Conservation (phyloP, 768 basidiomycete genomes). For the Stropharia rugosoannulata region DNA sequence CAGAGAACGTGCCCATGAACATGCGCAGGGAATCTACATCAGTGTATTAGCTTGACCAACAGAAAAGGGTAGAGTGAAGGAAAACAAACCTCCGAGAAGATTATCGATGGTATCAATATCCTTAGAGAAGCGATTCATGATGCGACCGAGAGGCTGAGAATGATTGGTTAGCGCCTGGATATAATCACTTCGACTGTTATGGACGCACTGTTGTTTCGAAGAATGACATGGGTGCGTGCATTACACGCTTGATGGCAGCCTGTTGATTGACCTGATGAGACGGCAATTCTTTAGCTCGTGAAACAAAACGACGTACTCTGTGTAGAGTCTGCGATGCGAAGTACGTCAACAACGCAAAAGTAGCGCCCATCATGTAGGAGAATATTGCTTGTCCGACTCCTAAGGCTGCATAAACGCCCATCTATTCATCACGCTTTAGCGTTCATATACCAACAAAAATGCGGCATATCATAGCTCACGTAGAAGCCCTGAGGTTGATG, state of each 20-base stretch:
- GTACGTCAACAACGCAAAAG: slow-evolving; percentile 68
- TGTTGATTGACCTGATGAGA: slow-evolving; percentile 20
- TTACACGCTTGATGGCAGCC: slow-evolving; percentile 64
- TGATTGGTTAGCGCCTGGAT: slow-evolving; percentile 5
- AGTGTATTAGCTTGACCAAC: neutral
- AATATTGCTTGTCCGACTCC: slow-evolving; percentile 70
- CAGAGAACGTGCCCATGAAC: slow-evolving; percentile 60
- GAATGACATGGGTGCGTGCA: slow-evolving; percentile 88
- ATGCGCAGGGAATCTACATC: slow-evolving; percentile 69
- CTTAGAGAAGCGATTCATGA: slow-evolving; percentile 90
- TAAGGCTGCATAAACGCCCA: slow-evolving; percentile 77
- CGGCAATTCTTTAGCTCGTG: neutral
- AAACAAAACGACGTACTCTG: slow-evolving; percentile 33
- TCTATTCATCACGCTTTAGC: slow-evolving; percentile 39
- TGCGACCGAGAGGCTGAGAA: slow-evolving; percentile 71
- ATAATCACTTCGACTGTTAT: neutral
- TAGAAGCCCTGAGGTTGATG: slow-evolving; percentile 64
- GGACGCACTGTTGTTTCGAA: slow-evolving; percentile 76
- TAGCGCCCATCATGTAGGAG: slow-evolving; percentile 65
- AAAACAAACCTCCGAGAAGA: slow-evolving; percentile 48
- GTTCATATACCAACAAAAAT: neutral
- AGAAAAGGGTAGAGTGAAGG: neutral
- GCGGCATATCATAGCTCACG: slow-evolving; percentile 41
- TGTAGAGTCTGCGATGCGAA: slow-evolving; percentile 75
- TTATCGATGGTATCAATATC: slow-evolving; percentile 86